Base-by-base conservation (phyloP, 2,329 filamentous ascomycete genomes). In the Blastomyces emzantsi region DNA sequence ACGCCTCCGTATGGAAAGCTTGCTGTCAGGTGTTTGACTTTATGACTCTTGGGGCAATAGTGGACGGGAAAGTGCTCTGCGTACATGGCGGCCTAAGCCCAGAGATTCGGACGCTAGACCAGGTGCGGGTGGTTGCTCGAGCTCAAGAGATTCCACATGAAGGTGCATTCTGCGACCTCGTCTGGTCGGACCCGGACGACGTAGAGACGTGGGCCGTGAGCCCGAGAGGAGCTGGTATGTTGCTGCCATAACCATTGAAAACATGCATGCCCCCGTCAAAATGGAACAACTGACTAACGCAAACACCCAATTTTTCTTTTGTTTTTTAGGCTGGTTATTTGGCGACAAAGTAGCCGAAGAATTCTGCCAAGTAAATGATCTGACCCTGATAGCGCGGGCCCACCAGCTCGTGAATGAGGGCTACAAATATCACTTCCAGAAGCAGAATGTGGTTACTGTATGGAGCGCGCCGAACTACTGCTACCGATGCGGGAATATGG, bases 341-440 rank as follows among this genome's bases (percentile, higher is more conserved):
- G 66, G 66, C 43, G 64, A 63, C 59, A 64, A 65, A 25, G 65
- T 68, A 19, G 66, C 66, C 39, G 93, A 97, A 80, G 93, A 93
- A 1, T 99, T 99, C 82, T 97, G 97, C 79, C 93, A 97, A 77
- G 97, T 97, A 83, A 99, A 99, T 74, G 93, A 92, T 64, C 81
- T 99, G 78, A 97, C 93, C 62, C 82, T 97, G 66, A 95, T 99
- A 73, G 94, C 94, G 65, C 85, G 94, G 77, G 94, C 94, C 62
- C 94, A 99, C 83, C 94, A 99, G 81, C 82, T 99, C 76, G 94
- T 99, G 66, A 99, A 97, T 93, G 94, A 99, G 78, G 94, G 94
- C 59, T 99, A 97, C 80, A 99, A 97, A 77, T 99, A 94, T 93
- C 66, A 68, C 45, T 97, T 92, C 69, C 94, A 97, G 78, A 94